A percentile compares a stretch with the other conserved stretches of the same genome.
Evolutionary conservation across 2,329 filamentous ascomycete species (phyloP).

Genomic region (Hypoxylon sp.): DNA sequence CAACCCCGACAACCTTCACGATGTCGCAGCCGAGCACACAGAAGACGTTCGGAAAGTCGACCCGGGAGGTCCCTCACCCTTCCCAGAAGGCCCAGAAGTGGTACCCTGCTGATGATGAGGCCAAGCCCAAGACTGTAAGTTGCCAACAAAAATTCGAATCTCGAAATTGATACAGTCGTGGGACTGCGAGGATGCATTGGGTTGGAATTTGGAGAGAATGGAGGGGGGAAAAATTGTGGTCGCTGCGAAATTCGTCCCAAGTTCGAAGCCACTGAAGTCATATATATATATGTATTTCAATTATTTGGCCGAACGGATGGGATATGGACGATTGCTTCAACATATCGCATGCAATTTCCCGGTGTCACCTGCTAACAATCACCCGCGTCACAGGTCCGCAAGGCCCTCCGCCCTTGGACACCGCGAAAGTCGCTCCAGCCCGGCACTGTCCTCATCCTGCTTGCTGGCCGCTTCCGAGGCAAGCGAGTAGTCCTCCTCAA

Average conservation of each 20-base stretch:
- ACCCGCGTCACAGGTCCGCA: slow-evolving; percentile 80
- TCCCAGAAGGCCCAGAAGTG: slow-evolving; percentile 98
- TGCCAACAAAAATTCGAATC: slow-evolving; percentile 48
- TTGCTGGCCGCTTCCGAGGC: slow-evolving; percentile 99
- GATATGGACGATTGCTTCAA: slow-evolving; percentile 14
- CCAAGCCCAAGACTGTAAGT: slow-evolving; percentile 94
- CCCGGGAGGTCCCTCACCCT: slow-evolving; percentile 88
- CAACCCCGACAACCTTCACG: slow-evolving; percentile 67
- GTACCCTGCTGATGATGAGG: slow-evolving; percentile 96
- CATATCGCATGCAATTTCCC: slow-evolving; percentile 7
- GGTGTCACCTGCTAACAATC: slow-evolving; percentile 48
- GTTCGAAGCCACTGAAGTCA: slow-evolving; percentile 15
- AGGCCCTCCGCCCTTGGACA: slow-evolving; percentile 89
- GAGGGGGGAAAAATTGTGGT: slow-evolving; percentile 13
- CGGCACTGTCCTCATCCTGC: slow-evolving; percentile 97
- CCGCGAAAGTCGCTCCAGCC: slow-evolving; percentile 91
- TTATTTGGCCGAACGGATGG: slow-evolving; percentile 9
- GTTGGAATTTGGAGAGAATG: not conserved
- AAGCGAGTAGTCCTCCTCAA: slow-evolving; percentile 99
- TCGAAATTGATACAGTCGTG: slow-evolving; percentile 18
- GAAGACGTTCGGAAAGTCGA: slow-evolving; percentile 98
- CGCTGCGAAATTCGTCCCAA: slow-evolving; percentile 15
- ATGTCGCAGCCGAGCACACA: slow-evolving; percentile 80
- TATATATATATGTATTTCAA: slow-evolving; percentile 22
- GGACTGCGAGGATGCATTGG: not conserved